Conservation (phyloP, 768 basidiomycete genomes). For the Auricularia heimuer region DNA sequence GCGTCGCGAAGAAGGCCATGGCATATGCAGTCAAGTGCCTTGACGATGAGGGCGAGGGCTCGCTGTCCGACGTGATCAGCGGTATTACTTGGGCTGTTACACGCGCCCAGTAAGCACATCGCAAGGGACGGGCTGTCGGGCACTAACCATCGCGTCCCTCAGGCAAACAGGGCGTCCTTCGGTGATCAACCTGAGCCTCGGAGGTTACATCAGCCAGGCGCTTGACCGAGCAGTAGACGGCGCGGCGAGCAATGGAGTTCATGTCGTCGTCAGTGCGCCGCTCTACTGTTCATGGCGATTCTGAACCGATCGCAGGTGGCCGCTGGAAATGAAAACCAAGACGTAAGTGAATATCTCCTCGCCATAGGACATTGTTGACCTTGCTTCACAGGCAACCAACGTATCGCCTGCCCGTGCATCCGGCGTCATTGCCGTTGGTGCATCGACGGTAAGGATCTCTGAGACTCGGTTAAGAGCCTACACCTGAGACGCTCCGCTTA, state of each 20-base stretch:
- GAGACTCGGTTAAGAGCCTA: background rate
- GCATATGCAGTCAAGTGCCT: slow-evolving; percentile 13
- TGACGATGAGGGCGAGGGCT: slow-evolving; percentile 1
- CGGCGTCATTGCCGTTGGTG: slow-evolving; percentile 17
- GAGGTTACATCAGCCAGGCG: slow-evolving; percentile 6
- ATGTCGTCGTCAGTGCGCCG: slow-evolving; percentile 2
- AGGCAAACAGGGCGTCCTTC: slow-evolving; percentile 1
- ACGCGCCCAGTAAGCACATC: background rate
- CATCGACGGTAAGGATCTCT: background rate
- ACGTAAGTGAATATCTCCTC: slow-evolving; percentile 9
- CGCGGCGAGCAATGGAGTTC: slow-evolving; percentile 7
- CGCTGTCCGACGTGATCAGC: slow-evolving; percentile 9
- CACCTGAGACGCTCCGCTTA: background rate
- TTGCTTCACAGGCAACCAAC: slow-evolving; percentile 17
- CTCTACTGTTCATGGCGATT: background rate
- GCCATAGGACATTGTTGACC: background rate
- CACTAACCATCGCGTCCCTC: background rate
- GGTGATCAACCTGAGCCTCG: slow-evolving; percentile 10
- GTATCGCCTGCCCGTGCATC: slow-evolving; percentile 21
- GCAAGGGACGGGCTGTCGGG: background rate
- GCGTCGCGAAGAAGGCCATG: slow-evolving; percentile 9
- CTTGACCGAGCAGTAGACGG: slow-evolving; percentile 7
- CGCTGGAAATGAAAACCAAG: slow-evolving; percentile 27
- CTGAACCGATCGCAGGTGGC: slow-evolving; percentile 20
- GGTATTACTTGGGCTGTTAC: slow-evolving; percentile 11